Conservation (phyloP, 768 basidiomycete genomes). For the Mycena leptocephala region DNA sequence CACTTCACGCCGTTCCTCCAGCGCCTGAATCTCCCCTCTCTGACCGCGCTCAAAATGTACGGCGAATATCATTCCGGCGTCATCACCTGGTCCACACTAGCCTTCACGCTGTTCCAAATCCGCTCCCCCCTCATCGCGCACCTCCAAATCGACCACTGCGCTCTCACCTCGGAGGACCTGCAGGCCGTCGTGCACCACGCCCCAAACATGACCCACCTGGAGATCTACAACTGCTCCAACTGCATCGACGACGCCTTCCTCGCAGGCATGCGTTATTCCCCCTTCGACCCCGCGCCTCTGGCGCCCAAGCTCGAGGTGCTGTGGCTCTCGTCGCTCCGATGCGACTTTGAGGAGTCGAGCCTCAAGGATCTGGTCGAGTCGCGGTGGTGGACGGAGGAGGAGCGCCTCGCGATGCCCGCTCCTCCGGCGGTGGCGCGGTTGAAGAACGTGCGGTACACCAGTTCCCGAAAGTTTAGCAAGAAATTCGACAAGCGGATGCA, state of each 20-base stretch:
- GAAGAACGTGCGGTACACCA: constrained; percentile 16
- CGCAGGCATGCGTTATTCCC: constrained; percentile 5
- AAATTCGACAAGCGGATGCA: constrained; percentile 28
- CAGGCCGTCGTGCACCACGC: constrained; percentile 22
- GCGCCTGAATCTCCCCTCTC: constrained; percentile 18
- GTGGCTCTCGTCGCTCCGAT: constrained; percentile 25
- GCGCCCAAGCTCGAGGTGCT: constrained; percentile 25
- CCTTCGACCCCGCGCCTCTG: constrained; percentile 8
- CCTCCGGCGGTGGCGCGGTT: constrained; percentile 21
- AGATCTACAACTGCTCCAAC: constrained; percentile 27
- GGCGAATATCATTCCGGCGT: constrained; percentile 32
- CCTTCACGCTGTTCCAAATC: constrained; percentile 25
- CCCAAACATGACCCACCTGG: constrained; percentile 5
- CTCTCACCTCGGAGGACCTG: constrained; percentile 29
- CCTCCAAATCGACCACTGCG: constrained; percentile 31
- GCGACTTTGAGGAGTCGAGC: constrained; percentile 28
- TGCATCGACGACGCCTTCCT: constrained; percentile 31
- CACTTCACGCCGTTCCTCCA: constrained; percentile 31
- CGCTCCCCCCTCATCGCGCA: constrained; percentile 23
- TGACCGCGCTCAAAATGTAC: constrained; percentile 22
- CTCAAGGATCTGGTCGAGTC: constrained; percentile 28
- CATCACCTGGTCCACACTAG: constrained; percentile 21
- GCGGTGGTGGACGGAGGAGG: constrained; percentile 32
- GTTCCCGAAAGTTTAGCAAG: constrained; percentile 23
- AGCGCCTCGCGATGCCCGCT: constrained; percentile 11